Base-by-base conservation (phyloP, 1,284 basidiomycete genomes). In the Cutaneotrichosporon dermatis region DNA sequence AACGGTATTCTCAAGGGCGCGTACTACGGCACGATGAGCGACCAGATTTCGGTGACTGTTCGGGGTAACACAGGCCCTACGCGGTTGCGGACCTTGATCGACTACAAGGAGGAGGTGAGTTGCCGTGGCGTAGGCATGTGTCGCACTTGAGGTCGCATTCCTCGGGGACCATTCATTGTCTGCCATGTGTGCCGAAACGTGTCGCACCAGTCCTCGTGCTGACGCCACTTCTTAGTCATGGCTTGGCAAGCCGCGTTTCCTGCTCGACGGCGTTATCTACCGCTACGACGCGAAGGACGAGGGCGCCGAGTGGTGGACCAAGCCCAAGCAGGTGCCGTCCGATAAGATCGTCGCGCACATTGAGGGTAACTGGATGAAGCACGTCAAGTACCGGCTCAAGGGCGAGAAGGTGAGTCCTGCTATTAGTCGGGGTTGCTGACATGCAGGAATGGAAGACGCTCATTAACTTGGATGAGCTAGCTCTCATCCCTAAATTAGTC, bases 41-140 rank as follows among this genome's bases (percentile, higher is more conserved):
- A 78, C 65, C 83, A 86, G 63, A 87, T 88, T 2, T 85, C 88
- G 64, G 85, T 98, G 69, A 95, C 90, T 15, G 92, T 90, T 72
- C 82, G 82, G 11, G 88, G 88, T 6, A 86, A 86, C 6, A 82
- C 82, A 60, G 83, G 82, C 15, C 79, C 82, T 41, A 75, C 72
- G 58, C 83, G 83, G 67, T 84, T 92, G 68, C 83, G 93, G 56
- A 83, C 90, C 6, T 83, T 99, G 60, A 84, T 96, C 59, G 92
- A 95, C 69, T 98, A 96, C 81, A 93, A 93, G 79, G 95, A 99
- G 71, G 93, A 99, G 85, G 89, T 90, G 62, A 52, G 85, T 73
- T 25, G 25, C 25, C 25, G 25, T 25, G 25, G 25, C 25, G 25
- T 25, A 25, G 25, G 25, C 25, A 25, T 25, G 25, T 25, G 25